Evolutionary conservation across 345 rosid genomes (phyloP), one percentile per base, ranked within the genome.

Genomic region (Melaleuca alternifolia): DNA sequence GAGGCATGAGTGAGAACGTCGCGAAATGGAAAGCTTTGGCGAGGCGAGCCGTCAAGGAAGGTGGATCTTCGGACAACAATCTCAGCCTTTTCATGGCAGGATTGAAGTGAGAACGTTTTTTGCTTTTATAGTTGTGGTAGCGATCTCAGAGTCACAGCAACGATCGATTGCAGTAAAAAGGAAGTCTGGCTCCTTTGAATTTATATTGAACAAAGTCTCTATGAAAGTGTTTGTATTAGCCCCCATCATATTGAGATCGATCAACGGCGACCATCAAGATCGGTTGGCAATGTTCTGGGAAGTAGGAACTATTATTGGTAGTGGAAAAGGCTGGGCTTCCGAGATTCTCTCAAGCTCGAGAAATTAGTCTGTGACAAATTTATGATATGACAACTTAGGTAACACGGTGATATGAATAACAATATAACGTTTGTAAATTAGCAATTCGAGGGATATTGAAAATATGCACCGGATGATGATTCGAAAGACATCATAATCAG

Each of bases 11-110:
- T 52, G 50, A 11, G 52, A 90, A 85, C 51, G 87, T 89, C 7
- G 30, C 6, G 76, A 89, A 89, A 59, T 90, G 92, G 93, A 92
- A 59, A 85, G 86, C 65, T 7, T 57, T 85, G 83, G 92, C 93
- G 11, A 82, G 57, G 86, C 83, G 85, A 30, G 91, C 92, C 18
- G 51, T 41, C 6, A 85, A 3, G 51, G 90, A 86, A 13, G 85
- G 89, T 7, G 92, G 92, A n/a, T 62, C 90, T 44, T 89, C 92
- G 0, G 54, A 88, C 26, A 33, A 18, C 4, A 88, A 88, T 84
- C 83, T 92, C 6, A 87, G 57, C 83, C 85, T n/a, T 83, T 88
- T 90, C 75, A 76, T 88, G 85, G 84, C 71, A 30, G 83, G 71
- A 81, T 56, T 85, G 24, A 71, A 71, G n/a, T 24, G 46, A 83